A percentile compares a stretch with the other conserved stretches of the same genome.
Evolutionary conservation across 2,329 filamentous ascomycete genomes (phyloP).

Genomic region (Phaeosphaeria sp.): DNA sequence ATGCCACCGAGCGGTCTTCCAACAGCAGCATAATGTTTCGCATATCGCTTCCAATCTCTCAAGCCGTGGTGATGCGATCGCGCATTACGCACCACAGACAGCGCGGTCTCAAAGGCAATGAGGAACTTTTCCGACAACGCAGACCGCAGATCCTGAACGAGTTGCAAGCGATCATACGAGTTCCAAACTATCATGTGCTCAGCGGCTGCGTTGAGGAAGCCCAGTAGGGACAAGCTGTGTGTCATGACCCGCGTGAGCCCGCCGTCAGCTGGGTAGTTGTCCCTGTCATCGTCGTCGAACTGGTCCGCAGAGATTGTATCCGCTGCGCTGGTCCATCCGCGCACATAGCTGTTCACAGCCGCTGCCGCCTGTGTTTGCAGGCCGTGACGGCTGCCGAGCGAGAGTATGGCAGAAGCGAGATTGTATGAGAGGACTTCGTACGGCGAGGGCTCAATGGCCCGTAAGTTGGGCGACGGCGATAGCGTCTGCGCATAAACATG

Average conservation of each 20-base stretch:
- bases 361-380: constrained; percentile 71
- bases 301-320: constrained; percentile 61
- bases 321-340: constrained; percentile 70
- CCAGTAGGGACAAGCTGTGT: constrained; percentile 83
- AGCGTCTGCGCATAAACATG: constrained; percentile 84
- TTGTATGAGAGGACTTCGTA: constrained; percentile 83
- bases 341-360: constrained; percentile 74
- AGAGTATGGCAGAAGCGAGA: constrained; percentile 81
- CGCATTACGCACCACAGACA: constrained; percentile 87
- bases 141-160: constrained; percentile 74
- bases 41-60: constrained; percentile 86
- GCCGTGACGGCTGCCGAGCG: constrained; percentile 75
- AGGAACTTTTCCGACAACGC: constrained; percentile 86
- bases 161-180: constrained; percentile 71
- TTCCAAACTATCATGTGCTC: constrained; percentile 83
- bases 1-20: constrained; percentile 88
- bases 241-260: constrained; percentile 70
- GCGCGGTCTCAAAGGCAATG: constrained; percentile 83
- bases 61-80: constrained; percentile 68
- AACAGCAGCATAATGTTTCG: constrained; percentile 79
- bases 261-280: constrained; percentile 56
- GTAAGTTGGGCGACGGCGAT: constrained; percentile 79
- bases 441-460: constrained; percentile 82
- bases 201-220: constrained; percentile 84
- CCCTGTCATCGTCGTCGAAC: constrained; percentile 62